Base-by-base conservation (phyloP, 371 early-diverging fungal genomes). In the Amoeboaphelidium occidentale region DNA sequence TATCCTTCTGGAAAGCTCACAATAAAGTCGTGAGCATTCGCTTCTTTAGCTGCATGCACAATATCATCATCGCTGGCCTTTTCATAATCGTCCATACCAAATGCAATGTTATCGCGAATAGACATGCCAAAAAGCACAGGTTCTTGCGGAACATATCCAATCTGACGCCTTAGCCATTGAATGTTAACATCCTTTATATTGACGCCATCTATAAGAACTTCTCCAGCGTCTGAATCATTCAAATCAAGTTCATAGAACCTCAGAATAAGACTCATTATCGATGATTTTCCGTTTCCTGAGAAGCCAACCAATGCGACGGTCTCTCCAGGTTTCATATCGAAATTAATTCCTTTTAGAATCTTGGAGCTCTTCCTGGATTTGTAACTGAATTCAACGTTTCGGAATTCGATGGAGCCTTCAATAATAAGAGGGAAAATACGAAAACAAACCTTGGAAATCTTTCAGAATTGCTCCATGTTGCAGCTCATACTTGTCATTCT, bases 291-390 rank as follows among this genome's bases (percentile, higher is more conserved):
- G 27, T 75, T 81, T 13, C 89, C 89, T 3, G 74, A 74, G 1
- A 80, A 73, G 3, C 90, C 90, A 1, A 87, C 88, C 14, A 89
- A 59, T 1, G 88, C 90, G n/a, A 84, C 77, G 1, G 74, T 79
- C 59, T 84, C 70, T 28, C 84, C 82, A 2, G 74, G 67, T 50
- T 68, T 60, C 28, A 83, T 78, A 39, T 69, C 59, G 24, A 91
- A 59, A 50, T 74, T 70, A 53, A 93, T 59, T 26, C 81, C 78
- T 21, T 72, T 69, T 51, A 91, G 79, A 32, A 94, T 73, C 43
- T 64, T 61, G 42, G 78, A 67, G 54, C 79, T 68, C 4, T 75
- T 74, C 28, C 91, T 76, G 47, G 78, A 75, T 41, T 91, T 91
- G 58, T 93, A 88, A 27, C 62, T 63, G 66, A 90, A 90, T 10